Percentiles rank a stretch among this genome's conserved stretches.
Evolutionary conservation across 2,329 filamentous ascomycete species (phyloP).

Genomic region (Arthrobotrys sphaeroides): DNA sequence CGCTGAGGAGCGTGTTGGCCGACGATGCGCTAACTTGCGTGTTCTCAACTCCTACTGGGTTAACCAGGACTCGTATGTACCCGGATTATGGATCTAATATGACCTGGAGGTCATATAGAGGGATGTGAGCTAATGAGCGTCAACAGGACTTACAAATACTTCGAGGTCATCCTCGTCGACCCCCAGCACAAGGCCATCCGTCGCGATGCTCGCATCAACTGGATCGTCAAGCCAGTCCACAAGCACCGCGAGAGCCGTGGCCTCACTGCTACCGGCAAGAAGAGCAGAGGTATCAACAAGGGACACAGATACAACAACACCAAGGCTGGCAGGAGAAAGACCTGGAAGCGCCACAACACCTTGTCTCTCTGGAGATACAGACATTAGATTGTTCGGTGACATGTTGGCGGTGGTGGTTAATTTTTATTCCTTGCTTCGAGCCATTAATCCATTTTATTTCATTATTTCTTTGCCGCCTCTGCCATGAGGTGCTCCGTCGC

Average conservation of each 20-base stretch:
- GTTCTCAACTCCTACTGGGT: constrained; percentile 99
- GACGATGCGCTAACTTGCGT: constrained; percentile 97
- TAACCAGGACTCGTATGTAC: constrained; percentile 87
- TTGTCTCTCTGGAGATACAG: constrained; percentile 80
- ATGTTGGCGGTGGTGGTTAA: constrained; percentile 22
- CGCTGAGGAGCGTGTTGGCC: constrained; percentile 99
- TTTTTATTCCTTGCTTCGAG: constrained; percentile 45
- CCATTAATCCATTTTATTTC: constrained; percentile 28
- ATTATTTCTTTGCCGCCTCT: constrained; percentile 13
- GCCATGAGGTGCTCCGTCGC: constrained; percentile 1
- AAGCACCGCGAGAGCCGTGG: constrained; percentile 99
- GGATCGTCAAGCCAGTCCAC: constrained; percentile 99
- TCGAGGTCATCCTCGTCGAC: constrained; percentile 99
- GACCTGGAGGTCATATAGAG: too few species aligned
- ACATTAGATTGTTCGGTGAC: constrained; percentile 47
- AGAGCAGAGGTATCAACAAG: constrained; percentile 99
- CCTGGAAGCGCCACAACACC: constrained; percentile 99
- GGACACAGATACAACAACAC: constrained; percentile 99
- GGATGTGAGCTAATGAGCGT: not conserved
- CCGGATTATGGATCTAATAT: not conserved
- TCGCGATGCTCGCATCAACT: constrained; percentile 99
- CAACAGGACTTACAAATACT: constrained; percentile 94
- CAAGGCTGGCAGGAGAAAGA: constrained; percentile 95
- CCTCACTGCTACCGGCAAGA: constrained; percentile 98
- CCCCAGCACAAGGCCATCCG: constrained; percentile 99